Base-by-base conservation (phyloP, 306 rosid genomes). In the Senna siamea region DNA sequence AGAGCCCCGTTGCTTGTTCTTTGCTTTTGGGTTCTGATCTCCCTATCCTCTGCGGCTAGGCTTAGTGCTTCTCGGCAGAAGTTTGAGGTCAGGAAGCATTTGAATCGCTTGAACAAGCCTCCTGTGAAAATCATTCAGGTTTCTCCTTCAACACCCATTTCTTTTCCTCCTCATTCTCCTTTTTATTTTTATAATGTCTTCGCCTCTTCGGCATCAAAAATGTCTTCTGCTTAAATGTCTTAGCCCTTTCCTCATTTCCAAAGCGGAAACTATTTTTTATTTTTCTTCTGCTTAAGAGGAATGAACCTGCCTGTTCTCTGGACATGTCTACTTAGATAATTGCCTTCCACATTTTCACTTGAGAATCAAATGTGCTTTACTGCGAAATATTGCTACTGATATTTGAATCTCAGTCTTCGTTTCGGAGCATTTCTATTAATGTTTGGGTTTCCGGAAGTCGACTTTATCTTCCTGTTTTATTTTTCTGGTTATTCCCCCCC, bases 61-160 rank as follows among this genome's bases (percentile, higher is more conserved):
- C 75, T 86, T 37, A 75, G 86, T 76, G 82, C 64, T 69, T 83
- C 96, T 22, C 83, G 87, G 71, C 98, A 92, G 84, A 88, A 82
- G 67, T 86, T 95, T 74, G 98, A 95, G 67, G 84, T 92, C 32
- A 83, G 71, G 66, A 92, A 83, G 82, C 99, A 90, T 73, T 90
- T 95, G 85, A 79, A 85, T 62, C 98, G 97, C 32, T 78, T 95
- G 78, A 95, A 95, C 85, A 95, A 95, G 70, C 89, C 93, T 46
- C 74, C 98, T 76, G 82, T 87, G 5, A 88, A 92, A 69, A 87
- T 84, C 89, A 92, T 95, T 72, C 70, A 92, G 98, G 97, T 95
- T 60, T 6, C 13, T 63, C 26, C 38, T 63, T 38, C n/a, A 12
- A 1, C 17, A 5, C 13, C 37, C 1, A 26, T 30, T 28, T 32